Evolutionary conservation across 495 filamentous ascomycete species (phyloP).

Genomic region (Daldinia vernicosa): DNA sequence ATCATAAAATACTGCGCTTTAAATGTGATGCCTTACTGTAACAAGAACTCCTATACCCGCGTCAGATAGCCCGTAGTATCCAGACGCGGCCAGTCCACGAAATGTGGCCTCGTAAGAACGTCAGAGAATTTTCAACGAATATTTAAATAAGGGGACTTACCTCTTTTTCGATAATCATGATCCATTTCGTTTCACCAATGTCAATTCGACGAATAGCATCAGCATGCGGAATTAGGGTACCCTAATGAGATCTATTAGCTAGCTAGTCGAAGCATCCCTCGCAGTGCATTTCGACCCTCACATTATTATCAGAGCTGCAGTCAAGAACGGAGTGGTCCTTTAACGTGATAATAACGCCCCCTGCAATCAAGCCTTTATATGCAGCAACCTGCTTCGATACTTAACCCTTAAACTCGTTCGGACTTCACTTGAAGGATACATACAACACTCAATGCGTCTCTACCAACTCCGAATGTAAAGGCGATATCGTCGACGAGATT

Average conservation of each 20-base stretch:
- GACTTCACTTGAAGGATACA: conserved; percentile 19
- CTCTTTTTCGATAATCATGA: conserved; percentile 94
- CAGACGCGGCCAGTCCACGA: conserved; percentile 67
- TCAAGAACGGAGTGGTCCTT: conserved; percentile 40
- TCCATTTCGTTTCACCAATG: conserved; percentile 67
- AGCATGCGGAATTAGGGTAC: conserved; percentile 70
- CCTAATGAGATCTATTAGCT: conserved; percentile 54
- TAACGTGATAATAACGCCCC: conserved; percentile 39
- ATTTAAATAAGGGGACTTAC: conserved; percentile 49
- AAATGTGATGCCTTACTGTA: conserved; percentile 60
- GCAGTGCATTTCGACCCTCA: conserved; percentile 6
- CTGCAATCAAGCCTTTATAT: conserved; percentile 62
- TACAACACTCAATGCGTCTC: conserved; percentile 73
- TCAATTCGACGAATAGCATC: conserved; percentile 63
- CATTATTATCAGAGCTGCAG: conserved; percentile 46
- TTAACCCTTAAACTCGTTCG: conserved; percentile 3
- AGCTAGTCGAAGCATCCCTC: not conserved
- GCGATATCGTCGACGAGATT: conserved; percentile 84
- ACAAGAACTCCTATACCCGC: conserved; percentile 71
- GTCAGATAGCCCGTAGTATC: conserved; percentile 60
- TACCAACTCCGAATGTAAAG: conserved; percentile 72
- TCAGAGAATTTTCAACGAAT: not conserved
- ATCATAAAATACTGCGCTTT: conserved; percentile 36
- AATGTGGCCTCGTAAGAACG: conserved; percentile 73
- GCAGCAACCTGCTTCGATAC: conserved; percentile 63